A percentile compares a stretch with the other conserved stretches of the same genome.
phyloP scores from a whole-genome alignment of 495 filamentous ascomycete species.

The Hypomontagnella monticulosa region DNA sequence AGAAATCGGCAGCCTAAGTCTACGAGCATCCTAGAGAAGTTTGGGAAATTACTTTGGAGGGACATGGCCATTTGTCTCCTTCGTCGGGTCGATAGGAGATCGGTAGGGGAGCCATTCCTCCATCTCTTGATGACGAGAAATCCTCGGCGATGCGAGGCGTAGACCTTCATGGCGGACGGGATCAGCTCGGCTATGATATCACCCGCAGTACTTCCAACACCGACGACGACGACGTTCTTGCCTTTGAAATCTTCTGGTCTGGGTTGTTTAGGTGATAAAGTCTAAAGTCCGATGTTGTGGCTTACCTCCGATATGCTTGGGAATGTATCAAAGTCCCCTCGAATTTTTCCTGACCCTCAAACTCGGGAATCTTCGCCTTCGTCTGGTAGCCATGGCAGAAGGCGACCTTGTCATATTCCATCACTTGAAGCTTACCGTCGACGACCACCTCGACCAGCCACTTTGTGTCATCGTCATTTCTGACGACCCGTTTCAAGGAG shows the following conservation, averaged over 20 bases:
- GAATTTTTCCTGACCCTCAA: slow-evolving; percentile 42
- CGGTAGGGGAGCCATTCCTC: slow-evolving; percentile 35
- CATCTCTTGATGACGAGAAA: slow-evolving; percentile 38
- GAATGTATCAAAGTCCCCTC: slow-evolving; percentile 44
- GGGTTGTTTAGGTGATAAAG: background rate
- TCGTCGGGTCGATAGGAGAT: slow-evolving; percentile 38
- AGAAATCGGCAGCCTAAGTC: slow-evolving; percentile 29
- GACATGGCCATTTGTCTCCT: slow-evolving; percentile 31
- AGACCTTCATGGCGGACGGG: slow-evolving; percentile 43
- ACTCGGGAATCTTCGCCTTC: slow-evolving; percentile 39
- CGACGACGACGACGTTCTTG: slow-evolving; percentile 45
- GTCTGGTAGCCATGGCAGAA: slow-evolving; percentile 48
- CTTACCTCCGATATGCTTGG: slow-evolving; percentile 37
- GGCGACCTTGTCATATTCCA: slow-evolving; percentile 46
- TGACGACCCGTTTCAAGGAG: slow-evolving; percentile 24
- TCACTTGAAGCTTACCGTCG: slow-evolving; percentile 29
- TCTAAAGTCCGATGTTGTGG: background rate
- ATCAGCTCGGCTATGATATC: slow-evolving; percentile 44
- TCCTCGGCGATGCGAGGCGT: slow-evolving; percentile 48
- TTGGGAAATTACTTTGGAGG: slow-evolving; percentile 33
- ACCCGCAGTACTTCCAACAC: slow-evolving; percentile 41
- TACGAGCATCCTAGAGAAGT: slow-evolving; percentile 7
- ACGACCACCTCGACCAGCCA: slow-evolving; percentile 41
- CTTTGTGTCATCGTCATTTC: slow-evolving; percentile 30
- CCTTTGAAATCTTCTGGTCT: slow-evolving; percentile 31